Percentiles rank a stretch among this genome's conserved stretches.
Conservation (phyloP, 176 grass and related monocot genomes). For the Hsuehochloa calcarea region DNA sequence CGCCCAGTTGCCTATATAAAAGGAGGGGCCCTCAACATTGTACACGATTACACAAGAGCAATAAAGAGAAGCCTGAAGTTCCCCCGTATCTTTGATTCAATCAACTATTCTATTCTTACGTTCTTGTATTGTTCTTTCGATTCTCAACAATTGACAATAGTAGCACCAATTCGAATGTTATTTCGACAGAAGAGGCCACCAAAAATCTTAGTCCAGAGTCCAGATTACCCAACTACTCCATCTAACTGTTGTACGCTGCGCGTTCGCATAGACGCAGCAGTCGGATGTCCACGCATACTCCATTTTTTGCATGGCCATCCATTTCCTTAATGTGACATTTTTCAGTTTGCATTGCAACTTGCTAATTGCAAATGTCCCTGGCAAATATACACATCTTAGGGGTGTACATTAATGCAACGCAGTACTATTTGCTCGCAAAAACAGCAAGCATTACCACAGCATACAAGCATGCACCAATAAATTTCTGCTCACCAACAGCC, state of each 20-base stretch:
- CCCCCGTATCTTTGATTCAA: too few relatives aligned
- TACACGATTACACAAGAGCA: too few relatives aligned
- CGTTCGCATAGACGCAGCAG: background rate
- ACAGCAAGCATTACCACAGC: background rate
- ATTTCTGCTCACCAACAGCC: conserved; percentile 39
- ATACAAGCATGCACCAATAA: conserved; percentile 5
- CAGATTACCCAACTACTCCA: background rate
- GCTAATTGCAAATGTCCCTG: background rate
- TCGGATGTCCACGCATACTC: too few relatives aligned
- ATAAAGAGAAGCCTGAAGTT: too few relatives aligned
- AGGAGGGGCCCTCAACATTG: too few relatives aligned
- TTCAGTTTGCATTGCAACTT: background rate
- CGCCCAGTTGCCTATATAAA: too few relatives aligned
- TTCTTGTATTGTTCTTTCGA: too few relatives aligned
- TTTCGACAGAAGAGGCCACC: conserved; percentile 9
- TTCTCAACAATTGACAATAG: too few relatives aligned
- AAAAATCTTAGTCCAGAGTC: conserved; percentile 5
- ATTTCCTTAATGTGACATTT: background rate
- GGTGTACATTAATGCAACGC: background rate
- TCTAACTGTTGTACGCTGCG: background rate
- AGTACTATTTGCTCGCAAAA: background rate
- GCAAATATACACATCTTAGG: background rate
- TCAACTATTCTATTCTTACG: too few relatives aligned
- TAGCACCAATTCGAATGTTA: background rate
- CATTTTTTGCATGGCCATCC: background rate